These are phyloP conservation scores for Lachnellula suecica DNA, from an alignment of 2,329 filamentous ascomycete genomes.

Conservation along the genomic window DNA sequence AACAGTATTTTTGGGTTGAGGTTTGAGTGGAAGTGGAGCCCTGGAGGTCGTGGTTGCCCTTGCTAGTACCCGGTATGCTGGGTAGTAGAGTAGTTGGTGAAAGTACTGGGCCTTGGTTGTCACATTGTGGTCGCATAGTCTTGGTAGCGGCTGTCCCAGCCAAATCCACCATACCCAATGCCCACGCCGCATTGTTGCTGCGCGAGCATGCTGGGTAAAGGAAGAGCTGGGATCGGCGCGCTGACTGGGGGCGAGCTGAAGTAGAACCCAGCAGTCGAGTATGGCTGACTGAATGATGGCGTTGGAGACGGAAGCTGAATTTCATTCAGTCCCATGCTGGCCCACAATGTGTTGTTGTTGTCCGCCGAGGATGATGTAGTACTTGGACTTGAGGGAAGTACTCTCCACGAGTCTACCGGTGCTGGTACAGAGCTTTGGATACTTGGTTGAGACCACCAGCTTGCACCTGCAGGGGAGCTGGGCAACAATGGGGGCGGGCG, in stretches of 20 bases:
- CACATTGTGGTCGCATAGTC: slow-evolving; percentile 88
- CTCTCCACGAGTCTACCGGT: slow-evolving; percentile 84
- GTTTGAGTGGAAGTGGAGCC: slow-evolving; percentile 14
- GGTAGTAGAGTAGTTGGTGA: slow-evolving; percentile 44
- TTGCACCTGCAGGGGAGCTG: slow-evolving; percentile 71
- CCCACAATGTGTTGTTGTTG: slow-evolving; percentile 75
- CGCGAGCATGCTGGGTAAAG: slow-evolving; percentile 83
- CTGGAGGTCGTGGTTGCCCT: slow-evolving; percentile 26
- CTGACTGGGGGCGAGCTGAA: slow-evolving; percentile 78
- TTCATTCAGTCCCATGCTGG: slow-evolving; percentile 72
- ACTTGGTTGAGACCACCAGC: slow-evolving; percentile 77
- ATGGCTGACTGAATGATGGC: slow-evolving; percentile 77
- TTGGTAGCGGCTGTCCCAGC: slow-evolving; percentile 76
- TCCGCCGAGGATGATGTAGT: slow-evolving; percentile 69
- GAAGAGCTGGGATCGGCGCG: slow-evolving; percentile 72
- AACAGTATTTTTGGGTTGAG: slow-evolving; percentile 8
- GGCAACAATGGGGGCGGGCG: slow-evolving; percentile 83
- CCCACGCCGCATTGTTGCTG: slow-evolving; percentile 80
- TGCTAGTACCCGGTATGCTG: slow-evolving; percentile 44
- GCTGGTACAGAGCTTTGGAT: slow-evolving; percentile 65
- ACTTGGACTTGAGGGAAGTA: slow-evolving; percentile 85
- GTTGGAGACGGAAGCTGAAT: slow-evolving; percentile 76
- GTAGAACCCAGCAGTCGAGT: slow-evolving; percentile 70
- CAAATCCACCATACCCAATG: slow-evolving; percentile 74
- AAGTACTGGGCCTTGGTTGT: slow-evolving; percentile 52